Evolutionary conservation across 2,329 filamentous ascomycete genomes (phyloP).

Genomic region (Akanthomyces dipterigenus): DNA sequence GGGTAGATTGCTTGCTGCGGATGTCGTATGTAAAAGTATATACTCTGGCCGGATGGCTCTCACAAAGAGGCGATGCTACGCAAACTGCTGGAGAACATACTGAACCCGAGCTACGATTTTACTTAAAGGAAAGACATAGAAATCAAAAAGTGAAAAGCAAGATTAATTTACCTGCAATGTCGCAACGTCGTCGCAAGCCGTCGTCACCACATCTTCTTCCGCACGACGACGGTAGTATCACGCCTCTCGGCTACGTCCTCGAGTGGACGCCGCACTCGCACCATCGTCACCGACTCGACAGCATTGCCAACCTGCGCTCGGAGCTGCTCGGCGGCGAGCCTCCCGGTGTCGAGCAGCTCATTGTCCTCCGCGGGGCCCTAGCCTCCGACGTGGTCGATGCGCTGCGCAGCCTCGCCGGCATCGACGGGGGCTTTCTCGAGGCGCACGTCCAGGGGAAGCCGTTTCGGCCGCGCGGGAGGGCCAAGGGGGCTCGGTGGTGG

Average conservation of each 20-base stretch:
- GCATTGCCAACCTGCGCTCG: slow-evolving; percentile 12
- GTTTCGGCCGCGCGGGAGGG: slow-evolving; percentile 6
- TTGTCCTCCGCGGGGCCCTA: neutral
- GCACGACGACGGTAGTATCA: slow-evolving; percentile 1
- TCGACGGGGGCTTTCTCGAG: slow-evolving; percentile 13
- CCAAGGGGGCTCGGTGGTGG: slow-evolving; percentile 7
- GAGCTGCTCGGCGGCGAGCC: slow-evolving; percentile 11
- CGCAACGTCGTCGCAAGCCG: slow-evolving; percentile 3
- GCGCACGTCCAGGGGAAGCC: slow-evolving; percentile 1
- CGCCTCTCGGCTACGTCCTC: slow-evolving; percentile 14
- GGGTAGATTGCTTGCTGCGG: neutral
- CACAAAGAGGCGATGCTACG: neutral
- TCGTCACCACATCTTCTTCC: neutral
- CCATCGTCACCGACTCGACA: slow-evolving; percentile 12
- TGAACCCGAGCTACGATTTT: neutral
- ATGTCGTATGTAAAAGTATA: neutral
- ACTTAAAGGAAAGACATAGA: neutral
- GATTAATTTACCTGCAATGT: neutral
- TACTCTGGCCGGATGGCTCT: neutral
- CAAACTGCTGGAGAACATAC: neutral
- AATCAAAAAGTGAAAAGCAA: neutral
- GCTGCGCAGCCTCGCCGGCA: slow-evolving; percentile 1
- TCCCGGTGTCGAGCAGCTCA: slow-evolving; percentile 5
- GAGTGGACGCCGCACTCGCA: slow-evolving; percentile 12
- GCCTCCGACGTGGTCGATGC: neutral